These are phyloP conservation scores for Ceratobasidium sp. DNA, from an alignment of 1,284 basidiomycete species.

Conservation along the genomic window DNA sequence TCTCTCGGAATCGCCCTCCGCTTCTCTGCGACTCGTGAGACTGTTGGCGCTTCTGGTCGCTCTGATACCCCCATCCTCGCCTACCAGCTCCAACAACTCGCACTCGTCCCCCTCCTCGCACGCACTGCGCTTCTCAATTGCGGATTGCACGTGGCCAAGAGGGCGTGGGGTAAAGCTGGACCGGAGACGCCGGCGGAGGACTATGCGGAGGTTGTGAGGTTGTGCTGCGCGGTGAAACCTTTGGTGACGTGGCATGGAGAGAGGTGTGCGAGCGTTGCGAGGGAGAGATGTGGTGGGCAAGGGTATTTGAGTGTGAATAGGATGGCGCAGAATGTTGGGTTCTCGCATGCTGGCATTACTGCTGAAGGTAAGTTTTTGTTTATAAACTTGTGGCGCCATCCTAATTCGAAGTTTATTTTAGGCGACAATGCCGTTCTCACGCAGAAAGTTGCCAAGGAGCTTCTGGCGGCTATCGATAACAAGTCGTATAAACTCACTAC, in stretches of 20 bases:
- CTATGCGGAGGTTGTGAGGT: constrained; percentile 43
- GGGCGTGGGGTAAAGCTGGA: constrained; percentile 36
- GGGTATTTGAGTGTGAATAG: constrained; percentile 44
- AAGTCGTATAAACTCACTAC: constrained; percentile 42
- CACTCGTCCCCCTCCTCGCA: constrained; percentile 44
- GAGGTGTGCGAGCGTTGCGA: constrained; percentile 41
- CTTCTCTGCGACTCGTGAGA: constrained; percentile 40
- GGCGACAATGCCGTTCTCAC: constrained; percentile 47
- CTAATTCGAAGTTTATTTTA: not conserved
- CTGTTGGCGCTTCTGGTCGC: constrained; percentile 36
- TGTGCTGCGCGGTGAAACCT: constrained; percentile 46
- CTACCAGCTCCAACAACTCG: constrained; percentile 46
- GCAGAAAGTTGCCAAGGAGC: constrained; percentile 46
- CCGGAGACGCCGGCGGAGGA: constrained; percentile 31
- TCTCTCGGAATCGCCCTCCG: constrained; percentile 44
- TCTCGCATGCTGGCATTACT: constrained; percentile 45
- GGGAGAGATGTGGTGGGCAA: constrained; percentile 46
- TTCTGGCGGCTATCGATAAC: constrained; percentile 44
- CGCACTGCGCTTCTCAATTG: constrained; percentile 45
- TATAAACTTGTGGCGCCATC: not conserved
- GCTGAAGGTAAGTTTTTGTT: constrained; percentile 29
- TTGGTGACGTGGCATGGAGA: constrained; percentile 47
- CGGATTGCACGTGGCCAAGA: constrained; percentile 44
- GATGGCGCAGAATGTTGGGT: constrained; percentile 45
- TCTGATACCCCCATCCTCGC: constrained; percentile 43